These are phyloP conservation scores for Sphaerulina vaccinii DNA, from an alignment of 2,329 filamentous ascomycete species.

Conservation along the genomic window DNA sequence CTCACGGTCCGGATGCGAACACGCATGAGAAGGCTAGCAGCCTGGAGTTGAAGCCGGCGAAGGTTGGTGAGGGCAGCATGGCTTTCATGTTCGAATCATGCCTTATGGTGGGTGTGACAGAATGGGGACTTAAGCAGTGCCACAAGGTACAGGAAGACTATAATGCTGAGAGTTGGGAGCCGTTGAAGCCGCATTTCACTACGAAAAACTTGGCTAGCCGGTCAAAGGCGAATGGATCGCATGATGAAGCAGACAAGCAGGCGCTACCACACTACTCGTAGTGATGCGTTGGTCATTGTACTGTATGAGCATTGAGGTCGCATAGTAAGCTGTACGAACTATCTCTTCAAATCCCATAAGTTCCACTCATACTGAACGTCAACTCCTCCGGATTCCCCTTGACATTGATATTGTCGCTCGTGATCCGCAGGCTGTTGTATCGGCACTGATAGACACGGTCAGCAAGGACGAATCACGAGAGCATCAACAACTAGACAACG, in stretches of 20 bases:
- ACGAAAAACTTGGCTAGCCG: slow-evolving; percentile 19
- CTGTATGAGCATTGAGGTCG: no score
- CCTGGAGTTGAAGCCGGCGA: slow-evolving; percentile 54
- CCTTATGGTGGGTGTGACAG: slow-evolving; percentile 68
- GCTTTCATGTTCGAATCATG: slow-evolving; percentile 70
- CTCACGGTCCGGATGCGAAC: slow-evolving; percentile 57
- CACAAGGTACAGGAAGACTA: slow-evolving; percentile 71
- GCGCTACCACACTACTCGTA: slow-evolving; percentile 24
- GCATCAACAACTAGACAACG: no score
- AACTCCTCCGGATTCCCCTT: no score
- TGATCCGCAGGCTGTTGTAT: no score
- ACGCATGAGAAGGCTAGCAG: slow-evolving; percentile 58
- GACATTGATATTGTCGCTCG: no score
- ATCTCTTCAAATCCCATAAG: no score
- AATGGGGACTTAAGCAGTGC: slow-evolving; percentile 70
- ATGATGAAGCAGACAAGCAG: slow-evolving; percentile 16
- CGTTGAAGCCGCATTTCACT: slow-evolving; percentile 47
- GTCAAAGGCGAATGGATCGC: slow-evolving; percentile 14
- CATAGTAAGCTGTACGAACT: no score
- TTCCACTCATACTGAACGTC: no score
- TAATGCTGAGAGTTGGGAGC: slow-evolving; percentile 76
- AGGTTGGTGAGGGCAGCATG: slow-evolving; percentile 61
- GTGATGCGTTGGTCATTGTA: no score
- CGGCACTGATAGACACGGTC: no score
- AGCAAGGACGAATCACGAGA: no score